Evolutionary conservation across 805 yeast species (phyloP), one percentile per base, ranked within the genome.

Genomic region (Kazachstania viticola): DNA sequence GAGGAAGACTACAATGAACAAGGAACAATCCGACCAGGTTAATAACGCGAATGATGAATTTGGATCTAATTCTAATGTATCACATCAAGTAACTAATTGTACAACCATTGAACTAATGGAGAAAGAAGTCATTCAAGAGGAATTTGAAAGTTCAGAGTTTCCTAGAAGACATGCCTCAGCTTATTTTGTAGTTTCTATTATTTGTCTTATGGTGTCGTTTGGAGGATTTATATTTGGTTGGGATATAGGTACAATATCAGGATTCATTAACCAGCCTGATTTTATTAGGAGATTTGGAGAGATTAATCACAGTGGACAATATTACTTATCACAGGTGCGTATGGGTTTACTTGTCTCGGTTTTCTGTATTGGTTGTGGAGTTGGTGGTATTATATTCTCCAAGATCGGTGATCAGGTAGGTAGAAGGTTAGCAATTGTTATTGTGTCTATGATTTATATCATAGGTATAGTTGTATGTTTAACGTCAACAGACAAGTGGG

Each of bases 181-280:
- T n/a, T n/a, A n/a, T n/a, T n/a, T n/a, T n/a, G n/a, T n/a, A n/a
- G n/a, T 16, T 17, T 13, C 14, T 5, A 5, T 17, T 8, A 12
- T 18, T 12, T 27, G 29, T 13, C 14, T 9, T 11, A 11, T 7
- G 6, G 14, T 23, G 6, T 9, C 82, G 5, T 75, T 75, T 42
- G 79, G 79, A 45, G 85, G 84, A 19, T 76, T 73, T 49, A 74
- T 75, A 21, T 75, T 74, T 44, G 85, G 85, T 31, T 78, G 75
- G 66, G 85, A 78, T 57, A 74, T 82, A 23, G 84, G 84, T 48
- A 75, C 79, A 35, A 73, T 78, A 48, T 75, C 80, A n/a, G 82
- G 83, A 33, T 69, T 76, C 38, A 70, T 74, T 21, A 70, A 73
- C 47, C 67, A 75, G 76, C 46, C 64, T 15, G 74, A 74, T 40